phyloP scores from a whole-genome alignment of 2,329 filamentous ascomycete species.

The Sordariomycetes sp. region DNA sequence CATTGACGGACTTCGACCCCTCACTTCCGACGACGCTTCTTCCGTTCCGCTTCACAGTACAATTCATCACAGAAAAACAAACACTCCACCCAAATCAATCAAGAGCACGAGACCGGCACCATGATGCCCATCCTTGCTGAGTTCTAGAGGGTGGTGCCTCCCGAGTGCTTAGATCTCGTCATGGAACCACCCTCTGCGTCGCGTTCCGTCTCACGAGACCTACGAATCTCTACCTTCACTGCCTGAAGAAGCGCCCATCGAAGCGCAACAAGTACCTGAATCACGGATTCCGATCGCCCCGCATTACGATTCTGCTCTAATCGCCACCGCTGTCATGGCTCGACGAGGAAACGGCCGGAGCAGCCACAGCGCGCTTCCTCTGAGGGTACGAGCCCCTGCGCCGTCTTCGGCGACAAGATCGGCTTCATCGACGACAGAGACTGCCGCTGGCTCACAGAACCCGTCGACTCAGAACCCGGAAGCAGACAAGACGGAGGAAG shows the following conservation, averaged over 20 bases:
- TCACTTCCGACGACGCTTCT: not conserved
- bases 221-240: no score
- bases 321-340: no score
- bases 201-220: conserved; percentile 20
- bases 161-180: conserved; percentile 29
- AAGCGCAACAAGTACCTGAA: no score
- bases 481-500: conserved; percentile 5
- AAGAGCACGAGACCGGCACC: conserved; percentile 1
- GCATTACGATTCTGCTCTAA: no score
- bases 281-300: no score
- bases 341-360: no score
- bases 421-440: no score
- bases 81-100: conserved; percentile 7
- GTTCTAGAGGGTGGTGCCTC: conserved; percentile 49
- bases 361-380: no score
- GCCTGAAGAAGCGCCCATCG: no score
- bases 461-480: not conserved
- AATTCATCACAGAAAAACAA: not conserved
- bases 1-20: no score
- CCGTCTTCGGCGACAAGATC: no score
- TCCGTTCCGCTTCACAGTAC: not conserved
- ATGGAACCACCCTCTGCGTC: conserved; percentile 49
- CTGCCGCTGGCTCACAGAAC: not conserved
- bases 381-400: no score
- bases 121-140: conserved; percentile 30